Base-by-base conservation (phyloP, 2,329 filamentous ascomycete genomes). In the Colletotrichum higginsianum region DNA sequence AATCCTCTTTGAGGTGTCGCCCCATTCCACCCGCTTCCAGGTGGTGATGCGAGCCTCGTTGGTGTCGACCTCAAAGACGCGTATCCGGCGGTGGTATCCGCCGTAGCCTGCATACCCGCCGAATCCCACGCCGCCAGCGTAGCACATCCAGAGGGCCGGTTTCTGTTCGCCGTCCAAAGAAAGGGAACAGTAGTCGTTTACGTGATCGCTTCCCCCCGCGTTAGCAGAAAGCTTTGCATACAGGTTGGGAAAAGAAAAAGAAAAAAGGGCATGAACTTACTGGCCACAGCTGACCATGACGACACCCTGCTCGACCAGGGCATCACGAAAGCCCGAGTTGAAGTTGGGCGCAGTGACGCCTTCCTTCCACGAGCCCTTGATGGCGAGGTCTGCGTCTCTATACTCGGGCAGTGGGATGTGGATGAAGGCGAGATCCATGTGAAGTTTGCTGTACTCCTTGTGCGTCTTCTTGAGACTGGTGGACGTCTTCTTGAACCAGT, bases 351-450 rank as follows among this genome's bases (percentile, higher is more conserved):
- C 96, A 0, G 96, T 98, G 16, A 96, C 93, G 21, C 90, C 87
- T 80, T 99, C 96, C 65, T 89, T 90, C 90, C 92, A 96, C 35
- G 90, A 86, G 12, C 96, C 96, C 21, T 92, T 88, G 57, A 86
- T 84, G 2, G 84, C 84, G 44, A 92, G 89, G 2, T 88, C 85
- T 1, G 83, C 79, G 61, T 91, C 88, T 49, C 88, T 86, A 78
- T 98, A 98, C 80, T 99, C 96, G 0, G 96, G 95, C 3, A 99
- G 85, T 0, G 96, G 96, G 67, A 99, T 99, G 80, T 99, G 96
- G 74, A 99, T 97, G 79, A 99, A 99, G 0, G 96, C 94, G 81
- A 98, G 90, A 79, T 99, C 93, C 89, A 99, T 94, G 80, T 98
- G 96, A 62, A 95, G 93, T 78, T 96, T 94, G 0, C 93, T 94